Conservation (phyloP, 495 filamentous ascomycete genomes). For the Penicillium robsamsonii region DNA sequence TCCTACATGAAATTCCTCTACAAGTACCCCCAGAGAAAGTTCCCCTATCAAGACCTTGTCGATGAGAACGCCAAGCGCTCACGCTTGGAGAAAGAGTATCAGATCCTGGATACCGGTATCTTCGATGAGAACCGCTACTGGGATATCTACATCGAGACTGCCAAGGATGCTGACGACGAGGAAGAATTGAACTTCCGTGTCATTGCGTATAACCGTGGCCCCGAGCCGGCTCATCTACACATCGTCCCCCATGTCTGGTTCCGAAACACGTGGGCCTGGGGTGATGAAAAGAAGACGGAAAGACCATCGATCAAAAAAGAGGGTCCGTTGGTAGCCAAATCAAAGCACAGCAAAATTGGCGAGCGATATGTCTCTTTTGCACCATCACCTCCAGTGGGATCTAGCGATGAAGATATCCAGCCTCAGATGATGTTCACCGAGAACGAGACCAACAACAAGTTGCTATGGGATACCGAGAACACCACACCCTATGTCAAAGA, state of each 20-base stretch:
- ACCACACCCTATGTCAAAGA: conserved; percentile 86
- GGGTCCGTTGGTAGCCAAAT: conserved; percentile 63
- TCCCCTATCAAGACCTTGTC: conserved; percentile 85
- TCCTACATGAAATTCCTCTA: conserved; percentile 99
- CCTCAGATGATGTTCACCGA: conserved; percentile 88
- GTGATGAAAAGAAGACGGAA: conserved; percentile 63
- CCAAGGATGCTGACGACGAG: conserved; percentile 84
- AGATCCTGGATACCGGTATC: conserved; percentile 84
- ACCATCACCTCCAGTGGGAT: conserved; percentile 80
- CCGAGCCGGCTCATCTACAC: conserved; percentile 84
- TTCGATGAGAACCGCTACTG: conserved; percentile 93
- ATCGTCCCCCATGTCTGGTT: conserved; percentile 97
- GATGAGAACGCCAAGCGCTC: conserved; percentile 76
- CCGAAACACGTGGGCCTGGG: conserved; percentile 95
- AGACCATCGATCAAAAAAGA: conserved; percentile 72
- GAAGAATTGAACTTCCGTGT: conserved; percentile 93
- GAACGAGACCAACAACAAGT: conserved; percentile 85
- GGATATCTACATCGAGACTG: conserved; percentile 96
- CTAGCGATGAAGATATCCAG: conserved; percentile 75
- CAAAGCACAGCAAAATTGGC: conserved; percentile 73
- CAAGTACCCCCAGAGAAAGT: conserved; percentile 90
- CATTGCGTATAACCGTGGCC: conserved; percentile 92
- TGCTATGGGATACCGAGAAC: conserved; percentile 75
- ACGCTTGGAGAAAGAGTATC: conserved; percentile 79
- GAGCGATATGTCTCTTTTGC: conserved; percentile 82